phyloP scores from a whole-genome alignment of 768 basidiomycete species.

The Asterophora lycoperdoides region DNA sequence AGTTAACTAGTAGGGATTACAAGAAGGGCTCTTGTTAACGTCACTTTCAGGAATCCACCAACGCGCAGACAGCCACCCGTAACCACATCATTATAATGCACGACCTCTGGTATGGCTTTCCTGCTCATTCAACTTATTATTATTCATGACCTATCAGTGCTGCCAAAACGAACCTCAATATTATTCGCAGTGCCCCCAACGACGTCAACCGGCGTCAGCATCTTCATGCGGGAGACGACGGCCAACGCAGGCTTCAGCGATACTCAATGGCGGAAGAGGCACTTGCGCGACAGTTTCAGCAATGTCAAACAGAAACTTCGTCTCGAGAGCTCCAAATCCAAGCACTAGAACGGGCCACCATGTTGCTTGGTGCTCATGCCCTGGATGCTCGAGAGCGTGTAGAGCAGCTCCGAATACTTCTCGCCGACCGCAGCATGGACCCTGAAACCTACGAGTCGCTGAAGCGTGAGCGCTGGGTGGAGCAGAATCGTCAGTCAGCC shows the following conservation, averaged over 20 bases:
- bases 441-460: slow-evolving; percentile 33
- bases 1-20: neutral
- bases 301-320: slow-evolving; percentile 30
- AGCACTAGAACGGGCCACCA: slow-evolving; percentile 40
- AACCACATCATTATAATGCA: neutral
- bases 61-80: neutral
- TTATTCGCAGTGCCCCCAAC: neutral
- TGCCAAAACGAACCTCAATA: neutral
- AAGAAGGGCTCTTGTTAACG: neutral
- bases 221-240: neutral
- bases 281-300: slow-evolving; percentile 32
- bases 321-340: slow-evolving; percentile 44
- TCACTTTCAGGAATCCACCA: slow-evolving; percentile 1
- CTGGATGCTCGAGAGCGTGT: slow-evolving; percentile 40
- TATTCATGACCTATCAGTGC: neutral
- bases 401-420: slow-evolving; percentile 33
- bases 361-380: slow-evolving; percentile 39
- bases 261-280: slow-evolving; percentile 43
- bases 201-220: neutral
- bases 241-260: slow-evolving; percentile 30
- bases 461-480: slow-evolving; percentile 47
- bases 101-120: neutral
- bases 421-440: slow-evolving; percentile 36
- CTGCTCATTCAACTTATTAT: too few species aligned
- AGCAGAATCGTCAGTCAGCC: slow-evolving; percentile 39